Conservation (phyloP, 2,329 filamentous ascomycete species). For the Phoma sp. region DNA sequence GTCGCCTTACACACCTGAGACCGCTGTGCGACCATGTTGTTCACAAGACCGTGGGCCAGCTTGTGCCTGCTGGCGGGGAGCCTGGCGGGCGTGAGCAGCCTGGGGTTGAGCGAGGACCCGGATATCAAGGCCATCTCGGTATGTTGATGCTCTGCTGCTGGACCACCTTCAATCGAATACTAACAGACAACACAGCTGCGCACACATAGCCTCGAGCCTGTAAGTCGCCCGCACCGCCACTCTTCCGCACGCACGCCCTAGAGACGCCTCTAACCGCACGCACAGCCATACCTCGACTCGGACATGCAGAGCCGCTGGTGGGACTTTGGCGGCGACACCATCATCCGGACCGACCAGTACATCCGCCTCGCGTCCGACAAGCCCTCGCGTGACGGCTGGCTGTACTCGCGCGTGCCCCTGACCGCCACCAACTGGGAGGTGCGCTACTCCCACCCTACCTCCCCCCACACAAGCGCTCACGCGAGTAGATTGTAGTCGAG, state of each 20-base stretch:
- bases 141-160: slow-evolving; percentile 45
- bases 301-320: slow-evolving; percentile 99
- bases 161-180: slow-evolving; percentile 14
- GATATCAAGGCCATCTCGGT: slow-evolving; percentile 71
- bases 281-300: slow-evolving; percentile 91
- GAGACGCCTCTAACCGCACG: slow-evolving; percentile 20
- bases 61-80: slow-evolving; percentile 49
- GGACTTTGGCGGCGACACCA: slow-evolving; percentile 95
- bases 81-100: slow-evolving; percentile 35
- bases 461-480: slow-evolving; percentile 27
- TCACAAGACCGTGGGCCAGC: slow-evolving; percentile 44
- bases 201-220: slow-evolving; percentile 82
- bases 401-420: slow-evolving; percentile 91
- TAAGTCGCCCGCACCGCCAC: slow-evolving; percentile 57
- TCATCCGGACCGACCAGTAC: slow-evolving; percentile 79
- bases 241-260: background rate
- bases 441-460: slow-evolving; percentile 8
- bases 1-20: slow-evolving; percentile 22
- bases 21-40: slow-evolving; percentile 40
- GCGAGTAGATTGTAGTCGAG: slow-evolving; percentile 78
- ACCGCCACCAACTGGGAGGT: slow-evolving; percentile 98
- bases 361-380: slow-evolving; percentile 90
- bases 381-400: slow-evolving; percentile 88
- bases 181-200: slow-evolving; percentile 65
- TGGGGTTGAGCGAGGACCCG: slow-evolving; percentile 46